phyloP scores from a whole-genome alignment of 2,329 filamentous ascomycete genomes.

The Pseudogymnoascus sp. region DNA sequence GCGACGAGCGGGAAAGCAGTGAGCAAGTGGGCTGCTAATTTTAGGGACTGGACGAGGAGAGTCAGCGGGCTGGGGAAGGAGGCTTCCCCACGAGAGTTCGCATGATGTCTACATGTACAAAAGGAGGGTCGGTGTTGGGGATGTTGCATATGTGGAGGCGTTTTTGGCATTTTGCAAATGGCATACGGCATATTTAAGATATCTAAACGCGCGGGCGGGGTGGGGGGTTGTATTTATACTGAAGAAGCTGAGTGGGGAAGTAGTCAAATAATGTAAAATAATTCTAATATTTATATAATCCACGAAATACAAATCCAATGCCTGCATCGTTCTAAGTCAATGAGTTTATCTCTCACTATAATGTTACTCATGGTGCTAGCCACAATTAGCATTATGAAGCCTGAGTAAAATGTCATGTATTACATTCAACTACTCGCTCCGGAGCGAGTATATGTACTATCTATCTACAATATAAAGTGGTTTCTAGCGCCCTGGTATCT shows the following conservation, averaged over 20 bases:
- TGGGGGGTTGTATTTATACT: not conserved
- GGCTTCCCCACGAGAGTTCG: not conserved
- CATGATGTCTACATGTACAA: not conserved
- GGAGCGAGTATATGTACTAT: conserved; percentile 1
- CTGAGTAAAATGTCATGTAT: not conserved
- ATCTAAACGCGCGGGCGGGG: too few species aligned
- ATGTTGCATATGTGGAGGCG: not conserved
- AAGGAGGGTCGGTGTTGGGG: not conserved
- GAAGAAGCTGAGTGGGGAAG: not conserved
- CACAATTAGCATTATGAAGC: not conserved
- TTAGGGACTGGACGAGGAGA: not conserved
- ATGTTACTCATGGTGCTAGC: too few species aligned
- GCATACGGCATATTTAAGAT: not conserved
- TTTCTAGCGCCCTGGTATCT: not conserved
- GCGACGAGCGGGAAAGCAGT: not conserved
- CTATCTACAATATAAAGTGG: not conserved
- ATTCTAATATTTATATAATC: too few species aligned
- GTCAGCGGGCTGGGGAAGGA: not conserved
- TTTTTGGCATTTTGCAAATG: not conserved
- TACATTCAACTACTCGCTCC: not conserved
- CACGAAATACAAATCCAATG: not conserved
- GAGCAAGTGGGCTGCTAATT: not conserved
- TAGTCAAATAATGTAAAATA: too few species aligned
- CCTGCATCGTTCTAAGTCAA: not conserved
- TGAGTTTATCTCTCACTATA: not conserved